Conservation (phyloP, 768 basidiomycete species). For the Mycena leptocephala region DNA sequence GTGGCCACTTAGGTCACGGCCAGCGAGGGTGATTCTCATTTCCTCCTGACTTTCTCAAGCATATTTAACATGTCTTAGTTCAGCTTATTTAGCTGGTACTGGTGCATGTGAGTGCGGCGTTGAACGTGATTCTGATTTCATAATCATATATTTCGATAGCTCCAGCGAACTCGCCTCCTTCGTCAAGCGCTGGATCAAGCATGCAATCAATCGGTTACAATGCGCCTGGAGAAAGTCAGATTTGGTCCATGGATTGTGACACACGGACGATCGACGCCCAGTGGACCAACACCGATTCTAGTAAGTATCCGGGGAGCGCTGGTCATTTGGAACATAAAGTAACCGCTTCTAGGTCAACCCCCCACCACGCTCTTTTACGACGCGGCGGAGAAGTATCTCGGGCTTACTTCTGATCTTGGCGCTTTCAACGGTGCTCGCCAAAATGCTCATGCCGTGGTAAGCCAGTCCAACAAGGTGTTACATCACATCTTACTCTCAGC, state of each 20-base stretch:
- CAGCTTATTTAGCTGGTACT: slow-evolving; percentile 14
- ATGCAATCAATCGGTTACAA: slow-evolving; percentile 10
- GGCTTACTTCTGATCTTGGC: slow-evolving; percentile 4
- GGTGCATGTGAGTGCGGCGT: neutral
- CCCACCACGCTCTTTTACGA: slow-evolving; percentile 18
- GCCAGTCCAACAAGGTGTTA: neutral
- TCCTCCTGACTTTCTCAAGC: neutral
- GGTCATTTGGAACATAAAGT: too few relatives aligned
- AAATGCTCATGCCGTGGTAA: slow-evolving; percentile 7
- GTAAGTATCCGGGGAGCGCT: neutral
- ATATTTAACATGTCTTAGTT: slow-evolving; percentile 7
- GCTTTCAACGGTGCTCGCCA: neutral
- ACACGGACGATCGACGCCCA: neutral
- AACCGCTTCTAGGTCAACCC: slow-evolving; percentile 8
- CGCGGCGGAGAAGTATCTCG: neutral
- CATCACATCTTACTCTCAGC: neutral
- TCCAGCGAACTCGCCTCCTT: slow-evolving; percentile 21
- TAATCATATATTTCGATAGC: neutral
- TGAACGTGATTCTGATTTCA: neutral
- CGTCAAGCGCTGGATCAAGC: slow-evolving; percentile 15
- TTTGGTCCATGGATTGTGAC: slow-evolving; percentile 20
- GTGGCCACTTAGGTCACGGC: neutral
- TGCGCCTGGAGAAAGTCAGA: slow-evolving; percentile 18
- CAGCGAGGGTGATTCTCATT: neutral
- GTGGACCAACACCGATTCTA: slow-evolving; percentile 17